Evolutionary conservation across 2,329 filamentous ascomycete genomes (phyloP).

Genomic region (Fusarium piperis): DNA sequence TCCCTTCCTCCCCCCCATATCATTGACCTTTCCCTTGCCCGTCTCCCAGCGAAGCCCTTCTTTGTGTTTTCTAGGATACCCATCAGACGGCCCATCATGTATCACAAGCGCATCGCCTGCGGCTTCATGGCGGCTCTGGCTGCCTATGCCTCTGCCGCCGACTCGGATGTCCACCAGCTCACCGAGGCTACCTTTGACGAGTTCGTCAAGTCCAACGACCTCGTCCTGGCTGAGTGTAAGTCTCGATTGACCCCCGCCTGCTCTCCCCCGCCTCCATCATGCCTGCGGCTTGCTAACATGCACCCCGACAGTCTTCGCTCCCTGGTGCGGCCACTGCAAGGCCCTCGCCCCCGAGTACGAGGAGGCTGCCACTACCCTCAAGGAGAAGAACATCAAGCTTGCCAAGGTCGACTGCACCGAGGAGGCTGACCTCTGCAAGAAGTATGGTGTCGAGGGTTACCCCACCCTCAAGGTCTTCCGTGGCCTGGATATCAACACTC

Average conservation of each 20-base stretch:
- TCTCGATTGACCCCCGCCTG: slow-evolving; percentile 25
- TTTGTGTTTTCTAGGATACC: slow-evolving; percentile 40
- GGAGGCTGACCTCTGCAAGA: slow-evolving; percentile 89
- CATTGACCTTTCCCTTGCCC: slow-evolving; percentile 27
- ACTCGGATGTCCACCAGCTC: slow-evolving; percentile 85
- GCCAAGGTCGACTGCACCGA: slow-evolving; percentile 96
- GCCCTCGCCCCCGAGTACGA: slow-evolving; percentile 94
- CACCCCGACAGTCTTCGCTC: slow-evolving; percentile 78
- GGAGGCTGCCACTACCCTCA: slow-evolving; percentile 82
- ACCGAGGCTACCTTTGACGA: slow-evolving; percentile 87
- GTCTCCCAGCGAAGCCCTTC: slow-evolving; percentile 31
- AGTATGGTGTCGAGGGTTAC: slow-evolving; percentile 94
- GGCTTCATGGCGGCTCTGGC: slow-evolving; percentile 66
- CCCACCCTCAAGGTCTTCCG: slow-evolving; percentile 99
- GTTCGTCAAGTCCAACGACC: slow-evolving; percentile 85
- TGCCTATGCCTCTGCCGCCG: slow-evolving; percentile 68
- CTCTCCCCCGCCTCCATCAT: background rate
- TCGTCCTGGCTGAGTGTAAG: slow-evolving; percentile 95
- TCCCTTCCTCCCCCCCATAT: slow-evolving; percentile 25
- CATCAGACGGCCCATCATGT: slow-evolving; percentile 53
- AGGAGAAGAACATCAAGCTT: slow-evolving; percentile 87
- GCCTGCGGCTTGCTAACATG: slow-evolving; percentile 47
- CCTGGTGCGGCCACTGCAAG: slow-evolving; percentile 99
- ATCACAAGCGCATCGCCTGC: slow-evolving; percentile 60
- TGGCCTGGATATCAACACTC: slow-evolving; percentile 79